Percentiles rank a stretch among this genome's conserved stretches.
Evolutionary conservation across 352 stramenopile species (phyloP).

Genomic region (Pythium folliculosum): DNA sequence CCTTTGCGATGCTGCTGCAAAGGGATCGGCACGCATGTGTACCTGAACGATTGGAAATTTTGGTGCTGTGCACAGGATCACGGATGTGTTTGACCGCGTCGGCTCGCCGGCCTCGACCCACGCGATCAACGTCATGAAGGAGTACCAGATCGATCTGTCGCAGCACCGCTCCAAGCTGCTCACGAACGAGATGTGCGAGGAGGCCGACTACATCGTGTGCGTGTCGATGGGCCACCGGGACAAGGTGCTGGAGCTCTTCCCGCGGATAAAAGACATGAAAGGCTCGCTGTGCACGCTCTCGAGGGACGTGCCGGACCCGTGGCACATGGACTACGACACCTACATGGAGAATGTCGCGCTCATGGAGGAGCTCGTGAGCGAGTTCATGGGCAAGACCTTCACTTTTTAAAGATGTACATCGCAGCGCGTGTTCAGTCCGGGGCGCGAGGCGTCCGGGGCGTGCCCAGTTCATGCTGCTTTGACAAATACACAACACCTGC

Average conservation of each 20-base stretch:
- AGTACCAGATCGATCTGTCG: slow-evolving; percentile 77
- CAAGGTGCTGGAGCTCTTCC: slow-evolving; percentile 70
- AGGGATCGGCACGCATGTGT: background rate
- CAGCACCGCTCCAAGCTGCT: slow-evolving; percentile 66
- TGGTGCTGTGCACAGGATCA: slow-evolving; percentile 40
- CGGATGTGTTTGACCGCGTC: slow-evolving; percentile 67
- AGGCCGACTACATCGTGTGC: slow-evolving; percentile 75
- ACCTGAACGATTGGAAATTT: background rate
- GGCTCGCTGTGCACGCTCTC: slow-evolving; percentile 60
- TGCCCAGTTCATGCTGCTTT: background rate
- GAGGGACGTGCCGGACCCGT: slow-evolving; percentile 72
- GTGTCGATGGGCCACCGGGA: slow-evolving; percentile 62
- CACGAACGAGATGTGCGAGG: slow-evolving; percentile 60
- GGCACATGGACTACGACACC: slow-evolving; percentile 83
- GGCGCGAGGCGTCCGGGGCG: too few species aligned
- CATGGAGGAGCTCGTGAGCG: slow-evolving; percentile 71
- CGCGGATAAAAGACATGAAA: slow-evolving; percentile 52
- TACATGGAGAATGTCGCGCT: slow-evolving; percentile 83
- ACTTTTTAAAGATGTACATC: slow-evolving; percentile 9
- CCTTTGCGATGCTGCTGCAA: background rate
- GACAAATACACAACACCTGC: slow-evolving; percentile 3
- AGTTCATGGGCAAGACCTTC: slow-evolving; percentile 64
- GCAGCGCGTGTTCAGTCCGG: background rate
- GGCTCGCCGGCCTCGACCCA: slow-evolving; percentile 67
- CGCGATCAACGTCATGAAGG: slow-evolving; percentile 64